A percentile compares a stretch with the other conserved stretches of the same genome.
phyloP scores from a whole-genome alignment of 1,284 basidiomycete genomes.

The Megacollybia platyphylla region DNA sequence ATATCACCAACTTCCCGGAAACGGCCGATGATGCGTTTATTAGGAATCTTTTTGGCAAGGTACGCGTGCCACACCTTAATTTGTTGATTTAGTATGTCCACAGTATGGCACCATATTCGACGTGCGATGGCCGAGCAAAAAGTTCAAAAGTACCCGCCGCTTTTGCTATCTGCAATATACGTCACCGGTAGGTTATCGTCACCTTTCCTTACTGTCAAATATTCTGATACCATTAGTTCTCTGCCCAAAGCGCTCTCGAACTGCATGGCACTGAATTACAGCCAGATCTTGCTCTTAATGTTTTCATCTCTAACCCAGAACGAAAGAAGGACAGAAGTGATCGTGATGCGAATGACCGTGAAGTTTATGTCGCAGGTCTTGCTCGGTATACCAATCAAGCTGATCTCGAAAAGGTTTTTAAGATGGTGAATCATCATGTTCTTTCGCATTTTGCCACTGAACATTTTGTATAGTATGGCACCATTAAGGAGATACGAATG shows the following conservation, averaged over 20 bases:
- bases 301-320: slow-evolving; percentile 85
- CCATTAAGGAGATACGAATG: slow-evolving; percentile 72
- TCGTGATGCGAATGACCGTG: slow-evolving; percentile 67
- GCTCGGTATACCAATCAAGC: slow-evolving; percentile 61
- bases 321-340: slow-evolving; percentile 83
- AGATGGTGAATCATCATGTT: slow-evolving; percentile 32
- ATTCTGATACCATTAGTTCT: slow-evolving; percentile 25
- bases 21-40: slow-evolving; percentile 71
- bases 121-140: slow-evolving; percentile 96
- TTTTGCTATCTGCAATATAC: slow-evolving; percentile 95
- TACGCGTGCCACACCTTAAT: slow-evolving; percentile 15
- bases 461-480: slow-evolving; percentile 52
- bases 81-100: slow-evolving; percentile 5
- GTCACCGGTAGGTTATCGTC: slow-evolving; percentile 48
- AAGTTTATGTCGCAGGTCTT: slow-evolving; percentile 79
- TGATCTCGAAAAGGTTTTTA: slow-evolving; percentile 71
- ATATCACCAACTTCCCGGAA: slow-evolving; percentile 94
- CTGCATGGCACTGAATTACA: slow-evolving; percentile 70
- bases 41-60: slow-evolving; percentile 68
- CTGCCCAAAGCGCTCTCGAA: slow-evolving; percentile 69
- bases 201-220: not conserved
- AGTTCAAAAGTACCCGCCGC: slow-evolving; percentile 80
- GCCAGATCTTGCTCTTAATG: slow-evolving; percentile 55
- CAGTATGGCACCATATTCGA: slow-evolving; percentile 88
- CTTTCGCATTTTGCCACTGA: not conserved